Evolutionary conservation across 352 stramenopile species (phyloP), one percentile per base, ranked within the genome.

Genomic region (Globisporangium canariense): DNA sequence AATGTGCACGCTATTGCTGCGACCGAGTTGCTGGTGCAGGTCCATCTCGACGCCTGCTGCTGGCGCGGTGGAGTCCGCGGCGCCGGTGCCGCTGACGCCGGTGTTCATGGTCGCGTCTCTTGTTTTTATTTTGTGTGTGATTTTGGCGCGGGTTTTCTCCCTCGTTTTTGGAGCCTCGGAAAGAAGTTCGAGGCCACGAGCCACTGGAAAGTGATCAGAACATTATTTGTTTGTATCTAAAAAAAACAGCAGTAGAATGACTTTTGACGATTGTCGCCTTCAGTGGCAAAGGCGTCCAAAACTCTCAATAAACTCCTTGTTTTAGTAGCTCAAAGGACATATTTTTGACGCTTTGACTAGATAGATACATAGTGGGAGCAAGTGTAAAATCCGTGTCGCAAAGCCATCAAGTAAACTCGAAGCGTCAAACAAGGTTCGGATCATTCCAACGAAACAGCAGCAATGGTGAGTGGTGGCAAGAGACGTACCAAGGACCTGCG

Each of bases 401-500:
- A 8, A 9, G 32, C 32, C 32, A 36, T 5, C 32, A 36, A 9
- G 4, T 38, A 18, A 55, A 41, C 30, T 58, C 52, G 32, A 58
- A 58, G 52, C 32, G 32, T 32, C 52, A 58, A 58, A 18, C 52
- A 58, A 58, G 9, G 20, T 1, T 41, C 9, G 6, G 16, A 25
- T 56, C 28, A 58, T 43, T 46, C 13, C 10, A 3, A 2, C 11
- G 2, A 40, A 62, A 28, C 7, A 62, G 40, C 43, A 56, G 13
- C 30, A 41, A 91, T 91, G 83, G 83, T 87, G 69, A 89, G 83
- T 79, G 81, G 83, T 50, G 83, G 83, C 28, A 74, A 75, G 65
- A 81, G 80, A 54, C 73, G 73, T 55, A 51, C 60, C 49, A 71
- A 76, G 49, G 75, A 78, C 30, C 67, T 62, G 25, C 67, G 62